Evolutionary conservation across 2,329 filamentous ascomycete species (phyloP).

Genomic region (Rutstroemia sydowiana): DNA sequence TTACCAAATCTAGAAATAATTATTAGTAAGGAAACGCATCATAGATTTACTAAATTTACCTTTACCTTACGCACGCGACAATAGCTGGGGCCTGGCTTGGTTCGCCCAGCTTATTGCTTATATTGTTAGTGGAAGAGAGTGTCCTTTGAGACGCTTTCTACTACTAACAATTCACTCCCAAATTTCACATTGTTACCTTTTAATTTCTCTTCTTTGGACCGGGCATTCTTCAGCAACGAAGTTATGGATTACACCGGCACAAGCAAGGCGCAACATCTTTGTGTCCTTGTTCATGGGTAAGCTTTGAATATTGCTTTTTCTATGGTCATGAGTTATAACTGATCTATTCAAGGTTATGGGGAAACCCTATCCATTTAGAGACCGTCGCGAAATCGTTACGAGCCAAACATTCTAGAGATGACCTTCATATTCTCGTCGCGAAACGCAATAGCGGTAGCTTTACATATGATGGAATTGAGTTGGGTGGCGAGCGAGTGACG

Average conservation of each 20-base stretch:
- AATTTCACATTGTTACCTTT: slow-evolving; percentile 28
- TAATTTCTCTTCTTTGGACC: slow-evolving; percentile 30
- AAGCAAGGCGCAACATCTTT: slow-evolving; percentile 60
- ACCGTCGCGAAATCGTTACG: slow-evolving; percentile 60
- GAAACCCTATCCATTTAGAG: slow-evolving; percentile 66
- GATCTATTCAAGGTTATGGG: slow-evolving; percentile 56
- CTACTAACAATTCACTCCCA: slow-evolving; percentile 26
- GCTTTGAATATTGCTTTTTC: not conserved
- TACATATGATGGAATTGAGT: slow-evolving; percentile 64
- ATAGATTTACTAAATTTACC: not conserved
- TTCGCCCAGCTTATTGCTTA: slow-evolving; percentile 6
- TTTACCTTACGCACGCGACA: slow-evolving; percentile 3
- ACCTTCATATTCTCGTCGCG: slow-evolving; percentile 62
- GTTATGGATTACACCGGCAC: slow-evolving; percentile 45
- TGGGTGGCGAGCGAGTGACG: slow-evolving; percentile 59
- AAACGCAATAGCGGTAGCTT: slow-evolving; percentile 68
- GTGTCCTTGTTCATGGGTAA: slow-evolving; percentile 65
- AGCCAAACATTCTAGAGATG: slow-evolving; percentile 51
- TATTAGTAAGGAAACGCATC: slow-evolving; percentile 4
- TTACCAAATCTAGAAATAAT: no score
- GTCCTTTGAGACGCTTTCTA: slow-evolving; percentile 34
- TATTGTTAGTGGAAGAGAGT: slow-evolving; percentile 28
- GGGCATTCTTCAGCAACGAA: slow-evolving; percentile 29
- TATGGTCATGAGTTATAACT: not conserved
- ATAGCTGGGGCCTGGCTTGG: slow-evolving; percentile 26